Evolutionary conservation across 2,329 filamentous ascomycete genomes (phyloP).

Genomic region (Pseudogymnoascus sp.): DNA sequence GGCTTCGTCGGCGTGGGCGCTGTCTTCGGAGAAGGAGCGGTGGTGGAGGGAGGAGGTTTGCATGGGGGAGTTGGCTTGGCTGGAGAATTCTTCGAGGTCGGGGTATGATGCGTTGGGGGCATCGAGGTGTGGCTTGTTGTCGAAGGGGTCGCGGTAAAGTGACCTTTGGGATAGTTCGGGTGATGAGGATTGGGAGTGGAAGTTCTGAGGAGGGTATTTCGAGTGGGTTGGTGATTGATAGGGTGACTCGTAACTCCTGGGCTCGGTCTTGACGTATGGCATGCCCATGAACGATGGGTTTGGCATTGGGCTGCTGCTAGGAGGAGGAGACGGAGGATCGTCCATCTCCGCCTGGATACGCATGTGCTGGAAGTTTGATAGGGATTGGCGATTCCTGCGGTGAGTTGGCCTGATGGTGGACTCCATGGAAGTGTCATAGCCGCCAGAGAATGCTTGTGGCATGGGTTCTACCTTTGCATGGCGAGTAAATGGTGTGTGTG

Average conservation of each 20-base stretch:
- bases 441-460: conserved; percentile 49
- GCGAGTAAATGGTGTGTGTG: conserved; percentile 52
- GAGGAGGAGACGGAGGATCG: conserved; percentile 48
- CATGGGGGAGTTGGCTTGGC: conserved; percentile 17
- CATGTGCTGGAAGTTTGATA: conserved; percentile 53
- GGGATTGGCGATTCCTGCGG: conserved; percentile 38
- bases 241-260: conserved; percentile 29
- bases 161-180: conserved; percentile 44
- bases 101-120: conserved; percentile 15
- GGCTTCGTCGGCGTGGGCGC: conserved; percentile 58
- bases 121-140: conserved; percentile 37
- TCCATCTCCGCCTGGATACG: conserved; percentile 47
- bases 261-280: conserved; percentile 37
- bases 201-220: conserved; percentile 39
- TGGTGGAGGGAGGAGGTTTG: conserved; percentile 34
- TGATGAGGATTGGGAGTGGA: conserved; percentile 41
- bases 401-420: conserved; percentile 55
- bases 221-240: conserved; percentile 24
- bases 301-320: conserved; percentile 42
- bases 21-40: conserved; percentile 51
- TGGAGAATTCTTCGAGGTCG: conserved; percentile 15
- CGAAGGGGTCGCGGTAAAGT: conserved; percentile 38
- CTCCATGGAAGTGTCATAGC: conserved; percentile 60
- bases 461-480: conserved; percentile 21
- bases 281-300: conserved; percentile 50